Conservation (phyloP, 1,284 basidiomycete species). For the Ganoderma lucidum region DNA sequence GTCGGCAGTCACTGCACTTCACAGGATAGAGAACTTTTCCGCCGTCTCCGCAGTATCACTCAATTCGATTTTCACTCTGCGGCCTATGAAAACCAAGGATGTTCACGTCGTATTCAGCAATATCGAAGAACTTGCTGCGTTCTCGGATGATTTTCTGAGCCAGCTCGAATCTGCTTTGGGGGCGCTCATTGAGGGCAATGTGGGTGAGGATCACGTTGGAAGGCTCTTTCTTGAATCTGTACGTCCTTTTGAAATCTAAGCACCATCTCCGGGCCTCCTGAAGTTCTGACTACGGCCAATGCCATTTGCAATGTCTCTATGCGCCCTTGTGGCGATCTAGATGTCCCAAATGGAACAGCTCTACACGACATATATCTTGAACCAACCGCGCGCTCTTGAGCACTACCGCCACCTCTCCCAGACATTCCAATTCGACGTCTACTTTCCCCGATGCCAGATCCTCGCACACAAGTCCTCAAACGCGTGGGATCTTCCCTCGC, state of each 20-base stretch:
- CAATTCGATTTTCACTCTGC: slow-evolving; percentile 31
- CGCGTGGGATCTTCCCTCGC: slow-evolving; percentile 93
- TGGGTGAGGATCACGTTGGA: slow-evolving; percentile 77
- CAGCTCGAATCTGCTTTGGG: slow-evolving; percentile 49
- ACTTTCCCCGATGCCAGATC: slow-evolving; percentile 73
- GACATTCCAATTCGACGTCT: slow-evolving; percentile 65
- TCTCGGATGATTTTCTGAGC: slow-evolving; percentile 74
- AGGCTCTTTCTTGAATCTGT: slow-evolving; percentile 80
- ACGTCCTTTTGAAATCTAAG: slow-evolving; percentile 1
- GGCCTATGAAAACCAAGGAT: slow-evolving; percentile 77
- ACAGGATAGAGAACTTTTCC: slow-evolving; percentile 59
- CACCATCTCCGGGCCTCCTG: too few relatives aligned
- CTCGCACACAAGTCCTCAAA: slow-evolving; percentile 82
- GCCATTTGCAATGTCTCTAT: too few relatives aligned
- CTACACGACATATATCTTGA: slow-evolving; percentile 89
- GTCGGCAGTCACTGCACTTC: slow-evolving; percentile 48
- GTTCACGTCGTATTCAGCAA: slow-evolving; percentile 83
- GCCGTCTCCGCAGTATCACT: slow-evolving; percentile 56
- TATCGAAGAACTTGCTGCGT: slow-evolving; percentile 75
- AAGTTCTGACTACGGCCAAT: too few relatives aligned
- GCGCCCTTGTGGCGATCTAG: slow-evolving; percentile 46
- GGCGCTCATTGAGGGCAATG: slow-evolving; percentile 63
- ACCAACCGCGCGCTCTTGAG: slow-evolving; percentile 80
- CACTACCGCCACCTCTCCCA: slow-evolving; percentile 67
- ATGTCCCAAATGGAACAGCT: slow-evolving; percentile 80